A percentile compares a stretch with the other conserved stretches of the same genome.
Evolutionary conservation across 2,329 filamentous ascomycete genomes (phyloP).

Genomic region (Scedosporium aurantiacum): DNA sequence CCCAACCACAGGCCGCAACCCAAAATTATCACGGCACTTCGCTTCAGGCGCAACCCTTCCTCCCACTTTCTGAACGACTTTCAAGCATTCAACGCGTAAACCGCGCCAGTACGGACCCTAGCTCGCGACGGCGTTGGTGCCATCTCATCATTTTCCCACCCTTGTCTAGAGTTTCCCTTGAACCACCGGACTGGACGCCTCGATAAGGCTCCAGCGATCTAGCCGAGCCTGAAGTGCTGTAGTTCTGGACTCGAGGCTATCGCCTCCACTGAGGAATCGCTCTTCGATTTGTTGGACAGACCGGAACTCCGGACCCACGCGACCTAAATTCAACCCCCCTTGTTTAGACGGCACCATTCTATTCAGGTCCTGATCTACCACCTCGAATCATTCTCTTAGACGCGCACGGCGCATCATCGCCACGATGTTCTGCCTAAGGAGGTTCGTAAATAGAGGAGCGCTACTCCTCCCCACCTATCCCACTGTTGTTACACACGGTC

Average conservation of each 20-base stretch:
- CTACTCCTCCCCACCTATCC: not conserved
- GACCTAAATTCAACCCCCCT: not conserved
- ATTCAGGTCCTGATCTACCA: too few relatives aligned
- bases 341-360: too few relatives aligned
- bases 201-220: not conserved
- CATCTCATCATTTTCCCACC: too few relatives aligned
- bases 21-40: constrained; percentile 2
- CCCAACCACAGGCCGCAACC: not conserved
- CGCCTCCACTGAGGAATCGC: too few relatives aligned
- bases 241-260: too few relatives aligned
- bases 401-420: not conserved
- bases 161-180: too few relatives aligned
- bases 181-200: too few relatives aligned
- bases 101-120: not conserved
- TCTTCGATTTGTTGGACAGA: not conserved
- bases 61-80: not conserved
- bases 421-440: constrained; percentile 52
- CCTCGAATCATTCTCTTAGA: not conserved
- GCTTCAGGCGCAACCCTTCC: not conserved
- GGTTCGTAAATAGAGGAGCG: constrained; percentile 24
- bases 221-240: not conserved
- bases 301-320: not conserved
- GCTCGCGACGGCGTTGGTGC: too few relatives aligned
- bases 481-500: not conserved
- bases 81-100: not conserved